Evolutionary conservation across 306 rosid species (phyloP), one percentile per base, ranked within the genome.

Genomic region (Quercus aquifolioides): DNA sequence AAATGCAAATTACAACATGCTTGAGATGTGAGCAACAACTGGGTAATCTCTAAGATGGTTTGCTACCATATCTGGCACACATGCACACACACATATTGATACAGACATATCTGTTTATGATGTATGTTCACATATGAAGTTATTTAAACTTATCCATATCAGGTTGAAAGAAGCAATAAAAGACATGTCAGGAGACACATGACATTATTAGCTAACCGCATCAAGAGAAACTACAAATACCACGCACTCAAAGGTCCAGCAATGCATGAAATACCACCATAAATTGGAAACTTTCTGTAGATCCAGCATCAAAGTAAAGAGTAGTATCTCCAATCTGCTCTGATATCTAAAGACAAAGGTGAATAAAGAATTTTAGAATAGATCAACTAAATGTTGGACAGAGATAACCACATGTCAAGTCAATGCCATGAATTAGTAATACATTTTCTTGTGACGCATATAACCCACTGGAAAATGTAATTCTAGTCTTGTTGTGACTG

Each of bases 221-320:
- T 94, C 96, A 79, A 89, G 88, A 64, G 81, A 62, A 90, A 87
- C 97, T 92, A 79, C 97, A 94, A 69, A 91, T 72, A 28, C 84
- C 91, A n/a, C 79, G 91, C 5, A 84, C 10, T 38, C 3, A 9
- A 35, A 35, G 41, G 41, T 35, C 41, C 9, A 6, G 2, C 9
- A 35, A 35, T 0, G 2, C 41, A 35, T 35, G 41, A 35, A 35
- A 35, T 35, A 97, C 94, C 77, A 86, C 97, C 56, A 79, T 84
- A 81, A 83, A 80, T 60, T 92, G 98, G 84, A 94, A 92, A 82
- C 96, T 92, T 79, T 94, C 94, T 2, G 91, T 83, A 55, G 88
- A 79, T 56, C 98, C 97, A 74, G 92, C 93, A 87, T 94, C 98
- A 59, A 94, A 69, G 84, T 92, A 92, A 80, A 94, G 80, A 82